These are phyloP conservation scores for Dichotomocladium elegans DNA, from an alignment of 371 early-diverging fungal species.

Conservation along the genomic window DNA sequence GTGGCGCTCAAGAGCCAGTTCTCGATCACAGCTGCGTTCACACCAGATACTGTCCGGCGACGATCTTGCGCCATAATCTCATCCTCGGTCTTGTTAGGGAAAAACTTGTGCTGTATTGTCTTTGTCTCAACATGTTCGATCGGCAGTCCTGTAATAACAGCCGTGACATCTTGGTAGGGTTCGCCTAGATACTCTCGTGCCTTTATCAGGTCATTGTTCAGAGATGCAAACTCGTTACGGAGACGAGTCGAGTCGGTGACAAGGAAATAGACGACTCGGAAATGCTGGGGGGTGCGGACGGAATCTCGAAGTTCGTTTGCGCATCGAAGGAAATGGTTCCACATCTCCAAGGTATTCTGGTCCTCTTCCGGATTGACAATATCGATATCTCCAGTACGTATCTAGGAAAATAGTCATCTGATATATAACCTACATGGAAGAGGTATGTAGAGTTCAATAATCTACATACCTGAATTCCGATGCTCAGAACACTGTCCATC, in stretches of 20 bases:
- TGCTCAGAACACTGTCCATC: conserved; percentile 42
- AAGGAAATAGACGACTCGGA: conserved; percentile 38
- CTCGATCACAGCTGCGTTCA: conserved; percentile 48
- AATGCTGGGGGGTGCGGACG: conserved; percentile 31
- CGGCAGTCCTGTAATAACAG: conserved; percentile 44
- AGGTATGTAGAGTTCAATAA: too few relatives aligned
- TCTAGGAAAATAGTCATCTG: conserved; percentile 20
- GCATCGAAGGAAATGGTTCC: conserved; percentile 45
- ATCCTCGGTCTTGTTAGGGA: conserved; percentile 7
- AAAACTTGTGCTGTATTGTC: conserved; percentile 21
- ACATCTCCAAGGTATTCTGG: conserved; percentile 27
- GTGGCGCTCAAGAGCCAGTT: conserved; percentile 47
- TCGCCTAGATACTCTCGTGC: conserved; percentile 15
- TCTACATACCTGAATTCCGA: conserved; percentile 33
- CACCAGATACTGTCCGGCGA: conserved; percentile 30
- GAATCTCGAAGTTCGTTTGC: conserved; percentile 37
- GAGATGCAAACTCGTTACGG: conserved; percentile 34
- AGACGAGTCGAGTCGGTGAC: conserved; percentile 40
- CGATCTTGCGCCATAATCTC: conserved; percentile 25
- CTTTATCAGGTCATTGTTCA: conserved; percentile 23
- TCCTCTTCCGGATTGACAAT: conserved; percentile 40
- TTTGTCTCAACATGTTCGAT: conserved; percentile 48
- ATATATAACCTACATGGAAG: too few relatives aligned
- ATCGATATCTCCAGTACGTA: conserved; percentile 40
- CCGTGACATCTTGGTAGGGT: conserved; percentile 20